Evolutionary conservation across 768 basidiomycete genomes (phyloP), one percentile per base, ranked within the genome.

Genomic region (Leccinum broughii): DNA sequence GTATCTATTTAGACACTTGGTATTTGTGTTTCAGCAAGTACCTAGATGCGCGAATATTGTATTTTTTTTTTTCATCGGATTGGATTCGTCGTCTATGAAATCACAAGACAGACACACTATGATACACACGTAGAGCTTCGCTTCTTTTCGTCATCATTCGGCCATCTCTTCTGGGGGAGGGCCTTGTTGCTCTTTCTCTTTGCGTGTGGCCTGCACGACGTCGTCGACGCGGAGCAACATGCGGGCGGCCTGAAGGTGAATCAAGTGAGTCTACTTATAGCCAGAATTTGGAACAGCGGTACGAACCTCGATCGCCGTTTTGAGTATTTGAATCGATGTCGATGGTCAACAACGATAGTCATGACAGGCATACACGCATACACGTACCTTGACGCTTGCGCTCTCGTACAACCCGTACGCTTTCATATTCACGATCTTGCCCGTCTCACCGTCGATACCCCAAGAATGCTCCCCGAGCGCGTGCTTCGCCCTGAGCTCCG

Each of bases 341-440:
- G 0, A 24, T 10, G 0, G 20, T 65, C 24, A 59, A 52, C n/a
- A 35, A 50, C 39, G 37, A 24, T 9, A 22, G 9, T 3, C 30
- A 62, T 22, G 10, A n/a, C 39, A 3, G 26, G 6, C 6, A 37
- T 30, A 44, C 39, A 37, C 20, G 35, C 24, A 26, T 14, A 2
- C 15, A 60, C 71, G 24, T 60, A 88, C 87, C 82, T 98, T 98
- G 71, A 99, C 96, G 65, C 93, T 94, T 5, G 96, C 95, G 37
- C 91, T 93, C 78, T 99, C 97, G 65, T 93, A 93, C 61, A 99
- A 77, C 1, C 95, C 95, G 73, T 98, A 97, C 51, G 79, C 76
- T 72, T 93, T 95, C 96, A 98, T 98, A 72, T 98, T 93, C 46
- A 91, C 91, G 44, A 95, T 88, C 77, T 95, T 96, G 26, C 97